A percentile compares a stretch with the other conserved stretches of the same genome.
phyloP scores from a whole-genome alignment of 805 yeast genomes.

The Metschnikowia reukaufii region DNA sequence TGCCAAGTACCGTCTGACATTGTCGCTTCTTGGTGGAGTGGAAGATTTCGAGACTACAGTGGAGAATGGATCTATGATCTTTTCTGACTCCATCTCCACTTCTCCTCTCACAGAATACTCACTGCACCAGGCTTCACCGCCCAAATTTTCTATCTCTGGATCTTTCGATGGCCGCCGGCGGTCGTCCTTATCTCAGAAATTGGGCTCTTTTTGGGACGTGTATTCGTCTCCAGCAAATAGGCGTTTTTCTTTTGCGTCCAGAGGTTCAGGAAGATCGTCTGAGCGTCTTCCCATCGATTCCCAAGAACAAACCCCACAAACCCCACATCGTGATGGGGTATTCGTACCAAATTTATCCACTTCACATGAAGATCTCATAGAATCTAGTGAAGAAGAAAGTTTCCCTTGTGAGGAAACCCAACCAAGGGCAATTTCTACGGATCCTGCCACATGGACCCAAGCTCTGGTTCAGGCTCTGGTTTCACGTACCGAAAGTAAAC shows the following conservation, averaged over 20 bases:
- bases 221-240: slow-evolving; percentile 22
- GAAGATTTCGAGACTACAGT: slow-evolving; percentile 11
- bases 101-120: slow-evolving; percentile 20
- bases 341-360: background rate
- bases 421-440: background rate
- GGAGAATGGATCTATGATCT: slow-evolving; percentile 8
- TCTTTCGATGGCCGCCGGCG: slow-evolving; percentile 14
- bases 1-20: slow-evolving; percentile 9
- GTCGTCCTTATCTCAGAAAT: slow-evolving; percentile 20
- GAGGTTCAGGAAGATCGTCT: slow-evolving; percentile 6
- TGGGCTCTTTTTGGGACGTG: slow-evolving; percentile 21
- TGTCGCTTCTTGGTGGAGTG: slow-evolving; percentile 11
- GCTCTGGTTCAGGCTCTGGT: background rate
- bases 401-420: background rate
- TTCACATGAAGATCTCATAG: background rate
- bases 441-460: background rate
- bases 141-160: slow-evolving; percentile 5
- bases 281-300: slow-evolving; percentile 5
- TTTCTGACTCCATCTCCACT: slow-evolving; percentile 12
- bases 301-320: slow-evolving; percentile 3
- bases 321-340: background rate
- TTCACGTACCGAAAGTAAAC: background rate
- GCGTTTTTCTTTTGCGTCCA: slow-evolving; percentile 19
- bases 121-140: slow-evolving; percentile 12
- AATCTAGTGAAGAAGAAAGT: background rate